Conservation (phyloP, 2,329 filamentous ascomycete species). For the Fusarium longipes region DNA sequence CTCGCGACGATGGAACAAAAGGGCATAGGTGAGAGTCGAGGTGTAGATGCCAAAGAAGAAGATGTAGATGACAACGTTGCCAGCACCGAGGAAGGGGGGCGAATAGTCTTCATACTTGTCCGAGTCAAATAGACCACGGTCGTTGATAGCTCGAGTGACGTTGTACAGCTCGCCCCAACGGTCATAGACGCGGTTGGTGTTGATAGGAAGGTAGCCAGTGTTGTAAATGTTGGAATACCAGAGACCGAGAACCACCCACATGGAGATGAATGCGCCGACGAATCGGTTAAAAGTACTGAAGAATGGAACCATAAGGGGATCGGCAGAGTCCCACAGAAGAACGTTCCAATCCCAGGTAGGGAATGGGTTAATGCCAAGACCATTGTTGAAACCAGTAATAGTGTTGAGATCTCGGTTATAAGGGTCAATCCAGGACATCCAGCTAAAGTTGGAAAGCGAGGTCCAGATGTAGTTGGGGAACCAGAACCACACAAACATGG, state of each 20-base stretch:
- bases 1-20: constrained; percentile 64
- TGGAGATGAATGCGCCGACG: constrained; percentile 65
- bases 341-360: constrained; percentile 63
- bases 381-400: constrained; percentile 58
- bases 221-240: constrained; percentile 71
- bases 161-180: constrained; percentile 62
- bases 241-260: constrained; percentile 65
- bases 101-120: constrained; percentile 63
- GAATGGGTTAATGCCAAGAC: constrained; percentile 59
- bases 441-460: constrained; percentile 65
- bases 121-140: constrained; percentile 58
- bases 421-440: constrained; percentile 67
- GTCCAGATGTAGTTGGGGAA: constrained; percentile 67
- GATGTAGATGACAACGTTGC: constrained; percentile 63
- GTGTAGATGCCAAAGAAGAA: constrained; percentile 68
- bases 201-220: constrained; percentile 65
- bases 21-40: constrained; percentile 62
- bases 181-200: constrained; percentile 63
- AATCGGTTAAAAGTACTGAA: constrained; percentile 72
- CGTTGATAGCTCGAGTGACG: constrained; percentile 56
- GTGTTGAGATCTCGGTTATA: constrained; percentile 56
- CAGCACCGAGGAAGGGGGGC: constrained; percentile 62
- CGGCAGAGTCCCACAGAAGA: constrained; percentile 56
- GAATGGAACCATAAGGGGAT: constrained; percentile 62
- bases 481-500: constrained; percentile 70